Conservation (phyloP, 768 basidiomycete genomes). For the Lentinus brumalis region DNA sequence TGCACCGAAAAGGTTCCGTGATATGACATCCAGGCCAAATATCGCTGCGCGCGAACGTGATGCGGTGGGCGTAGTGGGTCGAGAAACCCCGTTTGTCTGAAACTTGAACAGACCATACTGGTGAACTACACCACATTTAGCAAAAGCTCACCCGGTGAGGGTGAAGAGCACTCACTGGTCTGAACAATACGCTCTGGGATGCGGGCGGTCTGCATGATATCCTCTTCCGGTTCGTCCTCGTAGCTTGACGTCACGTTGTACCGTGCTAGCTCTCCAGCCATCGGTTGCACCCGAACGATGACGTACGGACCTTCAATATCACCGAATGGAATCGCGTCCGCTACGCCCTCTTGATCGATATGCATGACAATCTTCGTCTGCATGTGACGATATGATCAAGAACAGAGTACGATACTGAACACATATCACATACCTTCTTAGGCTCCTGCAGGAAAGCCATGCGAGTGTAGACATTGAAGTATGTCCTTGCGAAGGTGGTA, state of each 20-base stretch:
- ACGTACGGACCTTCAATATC: slow-evolving; percentile 71
- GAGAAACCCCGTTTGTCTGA: slow-evolving; percentile 70
- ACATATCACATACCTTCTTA: slow-evolving; percentile 62
- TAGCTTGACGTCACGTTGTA: slow-evolving; percentile 77
- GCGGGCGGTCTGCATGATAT: slow-evolving; percentile 75
- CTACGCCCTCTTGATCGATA: slow-evolving; percentile 73
- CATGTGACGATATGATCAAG: slow-evolving; percentile 3
- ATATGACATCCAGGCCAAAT: slow-evolving; percentile 88
- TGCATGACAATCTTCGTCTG: slow-evolving; percentile 90
- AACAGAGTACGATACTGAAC: background rate
- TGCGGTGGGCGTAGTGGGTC: slow-evolving; percentile 85
- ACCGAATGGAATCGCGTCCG: slow-evolving; percentile 79
- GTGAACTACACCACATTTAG: slow-evolving; percentile 55
- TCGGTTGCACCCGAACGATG: slow-evolving; percentile 79
- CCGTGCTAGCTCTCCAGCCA: slow-evolving; percentile 81
- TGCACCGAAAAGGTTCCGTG: slow-evolving; percentile 81
- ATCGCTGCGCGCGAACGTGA: slow-evolving; percentile 75
- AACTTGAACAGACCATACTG: slow-evolving; percentile 91
- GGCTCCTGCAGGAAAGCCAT: slow-evolving; percentile 75
- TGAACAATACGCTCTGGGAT: slow-evolving; percentile 78
- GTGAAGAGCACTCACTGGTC: slow-evolving; percentile 56
- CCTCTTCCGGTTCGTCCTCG: slow-evolving; percentile 75
- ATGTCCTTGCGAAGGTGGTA: slow-evolving; percentile 73
- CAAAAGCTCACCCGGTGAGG: background rate
- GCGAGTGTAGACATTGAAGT: slow-evolving; percentile 86